Percentiles rank a stretch among this genome's conserved stretches.
phyloP scores from a whole-genome alignment of 345 rosid species.

The Eucalyptus pauciflora region DNA sequence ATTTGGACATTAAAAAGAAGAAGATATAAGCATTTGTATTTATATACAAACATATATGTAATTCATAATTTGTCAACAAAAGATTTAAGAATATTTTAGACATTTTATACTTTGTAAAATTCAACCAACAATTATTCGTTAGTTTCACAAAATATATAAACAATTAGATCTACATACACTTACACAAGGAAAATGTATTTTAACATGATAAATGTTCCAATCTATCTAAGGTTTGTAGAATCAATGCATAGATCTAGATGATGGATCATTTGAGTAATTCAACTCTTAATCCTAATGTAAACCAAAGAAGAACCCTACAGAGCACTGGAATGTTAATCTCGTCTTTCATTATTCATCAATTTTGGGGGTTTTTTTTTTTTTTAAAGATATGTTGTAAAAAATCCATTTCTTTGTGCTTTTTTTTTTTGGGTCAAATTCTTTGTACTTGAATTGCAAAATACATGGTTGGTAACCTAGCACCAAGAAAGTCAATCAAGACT shows the following conservation, averaged over 20 bases:
- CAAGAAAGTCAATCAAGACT: neutral
- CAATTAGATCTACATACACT: neutral
- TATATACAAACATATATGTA: neutral
- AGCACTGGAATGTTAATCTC: neutral
- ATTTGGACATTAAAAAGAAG: neutral
- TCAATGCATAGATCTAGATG: neutral
- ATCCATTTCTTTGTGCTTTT: conserved; percentile 1
- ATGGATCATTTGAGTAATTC: neutral
- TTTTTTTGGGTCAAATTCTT: conserved; percentile 2
- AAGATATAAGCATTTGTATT: neutral
- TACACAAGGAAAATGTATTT: neutral
- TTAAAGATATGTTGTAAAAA: neutral
- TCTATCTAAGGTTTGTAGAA: neutral
- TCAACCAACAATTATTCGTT: neutral
- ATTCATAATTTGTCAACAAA: neutral
- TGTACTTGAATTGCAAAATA: neutral
- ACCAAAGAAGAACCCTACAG: neutral
- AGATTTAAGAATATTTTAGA: neutral
- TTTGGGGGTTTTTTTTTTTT: neutral
- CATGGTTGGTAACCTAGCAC: neutral
- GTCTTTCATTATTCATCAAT: neutral
- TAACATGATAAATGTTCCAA: neutral
- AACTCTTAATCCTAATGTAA: neutral
- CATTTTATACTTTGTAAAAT: neutral
- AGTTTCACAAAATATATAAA: neutral